phyloP scores from a whole-genome alignment of 495 filamentous ascomycete species.

The Extremus antarcticus region DNA sequence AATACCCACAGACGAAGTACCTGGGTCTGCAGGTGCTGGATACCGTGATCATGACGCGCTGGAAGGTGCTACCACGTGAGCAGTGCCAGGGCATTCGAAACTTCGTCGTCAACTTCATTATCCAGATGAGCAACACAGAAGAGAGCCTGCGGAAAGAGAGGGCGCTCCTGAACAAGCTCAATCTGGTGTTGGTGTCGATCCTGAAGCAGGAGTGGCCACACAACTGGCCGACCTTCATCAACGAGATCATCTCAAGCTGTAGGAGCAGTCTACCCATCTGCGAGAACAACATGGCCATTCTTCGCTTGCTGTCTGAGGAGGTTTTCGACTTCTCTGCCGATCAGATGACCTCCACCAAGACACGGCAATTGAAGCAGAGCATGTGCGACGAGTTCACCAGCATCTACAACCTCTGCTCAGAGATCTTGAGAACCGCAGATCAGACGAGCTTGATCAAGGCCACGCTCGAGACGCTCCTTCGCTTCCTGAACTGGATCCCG shows the following conservation, averaged over 20 bases:
- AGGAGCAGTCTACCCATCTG: slow-evolving; percentile 90
- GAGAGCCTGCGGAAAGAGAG: slow-evolving; percentile 71
- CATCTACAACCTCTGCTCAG: slow-evolving; percentile 92
- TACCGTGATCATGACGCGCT: slow-evolving; percentile 96
- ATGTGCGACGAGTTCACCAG: slow-evolving; percentile 98
- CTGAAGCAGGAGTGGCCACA: slow-evolving; percentile 99
- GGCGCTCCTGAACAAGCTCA: slow-evolving; percentile 91
- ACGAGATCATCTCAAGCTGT: slow-evolving; percentile 94
- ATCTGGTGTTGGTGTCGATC: slow-evolving; percentile 91
- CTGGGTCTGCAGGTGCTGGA: slow-evolving; percentile 93
- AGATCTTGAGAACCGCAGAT: slow-evolving; percentile 78
- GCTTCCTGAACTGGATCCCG: slow-evolving; percentile 98
- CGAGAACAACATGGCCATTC: slow-evolving; percentile 99
- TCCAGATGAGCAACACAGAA: slow-evolving; percentile 79
- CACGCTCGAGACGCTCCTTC: slow-evolving; percentile 84
- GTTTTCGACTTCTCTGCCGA: slow-evolving; percentile 98
- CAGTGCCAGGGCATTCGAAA: slow-evolving; percentile 97
- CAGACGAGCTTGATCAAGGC: slow-evolving; percentile 85
- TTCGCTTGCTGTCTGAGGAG: slow-evolving; percentile 90
- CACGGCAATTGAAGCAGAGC: slow-evolving; percentile 86
- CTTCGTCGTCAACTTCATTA: slow-evolving; percentile 96
- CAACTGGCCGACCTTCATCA: slow-evolving; percentile 99
- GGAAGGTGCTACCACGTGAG: slow-evolving; percentile 91
- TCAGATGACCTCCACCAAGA: slow-evolving; percentile 95
- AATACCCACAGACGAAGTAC: slow-evolving; percentile 94